Evolutionary conservation across 129 eudicot species (phyloP).

Genomic region (Escallonia rubra): DNA sequence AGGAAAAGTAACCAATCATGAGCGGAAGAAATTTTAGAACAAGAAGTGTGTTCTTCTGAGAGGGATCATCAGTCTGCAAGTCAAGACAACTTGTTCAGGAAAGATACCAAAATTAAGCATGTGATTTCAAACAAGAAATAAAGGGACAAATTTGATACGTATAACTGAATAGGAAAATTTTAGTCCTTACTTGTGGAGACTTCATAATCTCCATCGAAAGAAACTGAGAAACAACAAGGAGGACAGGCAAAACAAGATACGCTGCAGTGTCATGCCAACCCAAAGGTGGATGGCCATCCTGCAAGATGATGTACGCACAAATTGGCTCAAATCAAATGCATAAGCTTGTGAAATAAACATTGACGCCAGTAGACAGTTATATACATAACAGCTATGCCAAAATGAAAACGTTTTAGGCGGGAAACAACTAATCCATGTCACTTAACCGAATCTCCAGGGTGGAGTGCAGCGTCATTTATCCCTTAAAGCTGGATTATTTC

Average conservation of each 20-base stretch:
- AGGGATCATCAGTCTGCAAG: conserved; percentile 90
- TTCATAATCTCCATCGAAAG: conserved; percentile 98
- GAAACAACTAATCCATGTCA: too few species aligned
- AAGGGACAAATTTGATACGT: not conserved
- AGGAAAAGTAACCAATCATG: conserved; percentile 96
- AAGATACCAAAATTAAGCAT: not conserved
- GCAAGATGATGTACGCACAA: conserved; percentile 13
- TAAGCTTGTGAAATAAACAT: not conserved
- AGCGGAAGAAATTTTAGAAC: conserved; percentile 91
- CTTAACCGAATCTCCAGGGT: too few species aligned
- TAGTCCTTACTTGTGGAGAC: conserved; percentile 82
- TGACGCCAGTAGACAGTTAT: not conserved
- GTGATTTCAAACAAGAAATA: not conserved
- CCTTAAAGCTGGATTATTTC: too few species aligned
- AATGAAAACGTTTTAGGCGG: too few species aligned
- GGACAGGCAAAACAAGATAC: conserved; percentile 91
- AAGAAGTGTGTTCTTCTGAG: conserved; percentile 94
- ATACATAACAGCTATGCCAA: too few species aligned
- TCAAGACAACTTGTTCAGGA: conserved; percentile 9
- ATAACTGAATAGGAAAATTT: not conserved
- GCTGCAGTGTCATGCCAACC: conserved; percentile 93
- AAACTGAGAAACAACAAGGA: conserved; percentile 86
- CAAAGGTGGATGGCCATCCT: conserved; percentile 99
- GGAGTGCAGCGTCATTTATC: too few species aligned
- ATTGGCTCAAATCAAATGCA: not conserved